These are phyloP conservation scores for Rhododendron simsii DNA, from an alignment of 148 eudicot species.

Conservation along the genomic window DNA sequence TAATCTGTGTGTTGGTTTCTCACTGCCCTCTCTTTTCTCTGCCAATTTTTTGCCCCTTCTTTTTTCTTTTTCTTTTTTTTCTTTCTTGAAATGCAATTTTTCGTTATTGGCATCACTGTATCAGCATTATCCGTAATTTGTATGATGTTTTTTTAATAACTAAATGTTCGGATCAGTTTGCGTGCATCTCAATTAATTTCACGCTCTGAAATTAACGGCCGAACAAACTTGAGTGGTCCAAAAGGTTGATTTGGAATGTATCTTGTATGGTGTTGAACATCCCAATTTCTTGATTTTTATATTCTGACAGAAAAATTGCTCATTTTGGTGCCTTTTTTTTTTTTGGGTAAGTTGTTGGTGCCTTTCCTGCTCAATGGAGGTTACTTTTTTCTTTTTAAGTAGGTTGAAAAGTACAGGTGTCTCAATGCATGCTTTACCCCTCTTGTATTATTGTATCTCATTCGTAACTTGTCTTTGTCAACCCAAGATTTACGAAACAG, in stretches of 20 bases:
- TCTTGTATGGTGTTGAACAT: not conserved
- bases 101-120: not conserved
- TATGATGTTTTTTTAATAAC: not conserved
- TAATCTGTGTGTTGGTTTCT: not conserved
- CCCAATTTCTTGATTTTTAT: not conserved
- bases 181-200: too few relatives aligned
- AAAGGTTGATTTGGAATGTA: not conserved
- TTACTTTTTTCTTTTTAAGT: not conserved
- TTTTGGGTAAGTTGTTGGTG: not conserved
- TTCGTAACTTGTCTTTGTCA: not conserved
- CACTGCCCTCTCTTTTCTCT: not conserved
- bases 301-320: not conserved
- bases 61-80: not conserved
- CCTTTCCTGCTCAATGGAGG: not conserved
- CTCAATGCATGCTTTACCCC: conserved; percentile 14
- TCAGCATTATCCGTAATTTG: not conserved
- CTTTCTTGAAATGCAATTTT: not conserved
- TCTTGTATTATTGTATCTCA: not conserved
- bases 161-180: too few relatives aligned
- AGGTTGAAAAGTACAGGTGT: conserved; percentile 3
- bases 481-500: not conserved
- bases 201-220: too few relatives aligned
- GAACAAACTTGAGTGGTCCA: too few relatives aligned
- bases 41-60: not conserved
- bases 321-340: not conserved